These are phyloP conservation scores for Trypanosoma cruzi DNA, from an alignment of 208 protist species.

Conservation along the genomic window DNA sequence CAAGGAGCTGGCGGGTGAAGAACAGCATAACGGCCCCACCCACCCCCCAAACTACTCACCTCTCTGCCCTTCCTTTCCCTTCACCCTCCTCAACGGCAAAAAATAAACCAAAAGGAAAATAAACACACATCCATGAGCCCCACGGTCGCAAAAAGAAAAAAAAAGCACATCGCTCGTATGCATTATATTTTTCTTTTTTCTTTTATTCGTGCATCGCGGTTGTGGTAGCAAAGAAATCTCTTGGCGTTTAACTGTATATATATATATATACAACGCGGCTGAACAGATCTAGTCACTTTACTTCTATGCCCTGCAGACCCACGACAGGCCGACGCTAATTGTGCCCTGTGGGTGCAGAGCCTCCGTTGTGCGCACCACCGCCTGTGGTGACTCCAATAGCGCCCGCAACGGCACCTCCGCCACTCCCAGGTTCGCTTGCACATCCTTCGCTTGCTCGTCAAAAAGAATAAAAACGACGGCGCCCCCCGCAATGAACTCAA, in stretches of 20 bases:
- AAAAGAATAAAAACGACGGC: constrained; percentile 83
- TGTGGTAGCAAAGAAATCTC: background rate
- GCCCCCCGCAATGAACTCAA: constrained; percentile 65
- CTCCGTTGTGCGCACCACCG: constrained; percentile 53
- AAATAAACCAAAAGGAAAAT: background rate
- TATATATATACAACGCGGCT: background rate
- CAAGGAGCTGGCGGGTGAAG: constrained; percentile 36
- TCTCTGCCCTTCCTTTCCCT: background rate
- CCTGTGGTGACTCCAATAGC: constrained; percentile 62
- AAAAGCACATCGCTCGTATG: background rate
- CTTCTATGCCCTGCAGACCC: constrained; percentile 45
- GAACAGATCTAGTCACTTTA: constrained; percentile 2
- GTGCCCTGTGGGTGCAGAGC: constrained; percentile 72
- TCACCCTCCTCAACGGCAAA: background rate
- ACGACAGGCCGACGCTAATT: constrained; percentile 73
- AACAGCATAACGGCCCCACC: constrained; percentile 37
- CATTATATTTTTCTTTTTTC: background rate
- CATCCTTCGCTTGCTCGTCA: constrained; percentile 65
- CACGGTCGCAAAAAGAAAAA: background rate
- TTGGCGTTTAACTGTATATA: background rate
- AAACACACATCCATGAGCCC: background rate
- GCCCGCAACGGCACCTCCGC: constrained; percentile 70
- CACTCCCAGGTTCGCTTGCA: constrained; percentile 66
- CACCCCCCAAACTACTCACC: background rate
- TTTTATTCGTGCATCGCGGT: background rate